Percentiles rank a stretch among this genome's conserved stretches.
These are phyloP conservation scores for Striga asiatica DNA, from an alignment of 257 asterid species.

Conservation along the genomic window DNA sequence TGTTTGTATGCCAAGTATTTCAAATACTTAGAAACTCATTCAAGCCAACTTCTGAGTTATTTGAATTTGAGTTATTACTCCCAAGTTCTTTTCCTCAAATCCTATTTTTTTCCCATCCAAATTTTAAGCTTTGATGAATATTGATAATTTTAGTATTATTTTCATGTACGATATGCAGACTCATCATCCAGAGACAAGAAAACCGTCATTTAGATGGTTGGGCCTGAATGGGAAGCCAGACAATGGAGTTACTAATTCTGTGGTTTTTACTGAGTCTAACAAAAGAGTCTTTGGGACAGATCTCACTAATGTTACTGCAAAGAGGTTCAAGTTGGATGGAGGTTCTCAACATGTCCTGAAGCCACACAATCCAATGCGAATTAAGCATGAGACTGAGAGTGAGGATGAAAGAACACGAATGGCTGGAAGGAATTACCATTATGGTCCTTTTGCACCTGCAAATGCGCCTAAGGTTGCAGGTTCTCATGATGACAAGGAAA, in stretches of 20 bases:
- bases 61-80: too few species aligned
- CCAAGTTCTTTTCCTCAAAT: too few species aligned
- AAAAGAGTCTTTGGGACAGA: slow-evolving; percentile 85
- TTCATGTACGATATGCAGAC: slow-evolving; percentile 37
- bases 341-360: slow-evolving; percentile 15
- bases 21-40: neutral
- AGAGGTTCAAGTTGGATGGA: slow-evolving; percentile 49
- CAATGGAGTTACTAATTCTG: slow-evolving; percentile 11
- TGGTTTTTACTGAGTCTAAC: slow-evolving; percentile 26
- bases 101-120: too few species aligned
- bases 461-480: slow-evolving; percentile 37
- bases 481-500: slow-evolving; percentile 33
- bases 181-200: slow-evolving; percentile 88
- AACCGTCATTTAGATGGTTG: slow-evolving; percentile 93
- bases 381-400: slow-evolving; percentile 46
- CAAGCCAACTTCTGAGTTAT: neutral
- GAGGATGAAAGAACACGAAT: slow-evolving; percentile 33
- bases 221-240: slow-evolving; percentile 44
- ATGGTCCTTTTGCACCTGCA: slow-evolving; percentile 95
- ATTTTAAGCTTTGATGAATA: too few species aligned
- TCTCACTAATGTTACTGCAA: slow-evolving; percentile 43
- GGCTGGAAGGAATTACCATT: slow-evolving; percentile 41
- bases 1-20: neutral
- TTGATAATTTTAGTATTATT: neutral
- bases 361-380: slow-evolving; percentile 25